Conservation (phyloP, 2,329 filamentous ascomycete species). For the Torrubiellomyces zombiae region DNA sequence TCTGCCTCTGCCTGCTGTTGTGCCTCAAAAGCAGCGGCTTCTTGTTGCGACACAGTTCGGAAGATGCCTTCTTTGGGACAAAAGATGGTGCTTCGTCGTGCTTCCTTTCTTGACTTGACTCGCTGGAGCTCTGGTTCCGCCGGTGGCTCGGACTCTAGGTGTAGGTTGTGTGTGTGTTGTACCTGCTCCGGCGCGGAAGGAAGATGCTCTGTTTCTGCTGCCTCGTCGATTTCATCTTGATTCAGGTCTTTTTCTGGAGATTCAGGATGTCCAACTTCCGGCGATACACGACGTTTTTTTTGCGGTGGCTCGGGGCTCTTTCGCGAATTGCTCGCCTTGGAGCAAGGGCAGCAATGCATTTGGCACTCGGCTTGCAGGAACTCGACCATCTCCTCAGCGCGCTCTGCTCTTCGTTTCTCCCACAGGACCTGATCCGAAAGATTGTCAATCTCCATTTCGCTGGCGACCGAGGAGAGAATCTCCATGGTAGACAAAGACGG, state of each 20-base stretch:
- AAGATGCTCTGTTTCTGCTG: too few species aligned
- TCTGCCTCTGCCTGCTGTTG: constrained; percentile 10
- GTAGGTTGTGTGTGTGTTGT: too few species aligned
- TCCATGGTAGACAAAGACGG: constrained; percentile 31
- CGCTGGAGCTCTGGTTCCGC: constrained; percentile 7
- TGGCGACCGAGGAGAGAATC: constrained; percentile 36
- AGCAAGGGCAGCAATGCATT: constrained; percentile 49
- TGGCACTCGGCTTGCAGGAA: constrained; percentile 63
- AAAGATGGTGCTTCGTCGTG: constrained; percentile 36
- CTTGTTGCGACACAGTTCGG: constrained; percentile 38
- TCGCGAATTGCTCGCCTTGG: constrained; percentile 15
- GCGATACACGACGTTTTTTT: constrained; percentile 6
- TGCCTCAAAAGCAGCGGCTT: constrained; percentile 26
- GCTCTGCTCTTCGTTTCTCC: constrained; percentile 47
- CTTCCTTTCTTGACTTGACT: constrained; percentile 19
- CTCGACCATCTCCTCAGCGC: constrained; percentile 56
- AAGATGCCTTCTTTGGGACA: constrained; percentile 48
- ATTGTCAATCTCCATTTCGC: constrained; percentile 42
- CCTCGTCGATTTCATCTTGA: too few species aligned
- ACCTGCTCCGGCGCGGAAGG: too few species aligned
- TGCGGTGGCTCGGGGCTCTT: constrained; percentile 6
- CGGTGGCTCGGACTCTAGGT: constrained; percentile 8
- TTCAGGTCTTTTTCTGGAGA: too few species aligned
- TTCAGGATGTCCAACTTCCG: too few species aligned
- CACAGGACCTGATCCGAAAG: constrained; percentile 34